These are phyloP conservation scores for Sphaerobolus stellatus DNA, from an alignment of 1,284 basidiomycete species.

Conservation along the genomic window DNA sequence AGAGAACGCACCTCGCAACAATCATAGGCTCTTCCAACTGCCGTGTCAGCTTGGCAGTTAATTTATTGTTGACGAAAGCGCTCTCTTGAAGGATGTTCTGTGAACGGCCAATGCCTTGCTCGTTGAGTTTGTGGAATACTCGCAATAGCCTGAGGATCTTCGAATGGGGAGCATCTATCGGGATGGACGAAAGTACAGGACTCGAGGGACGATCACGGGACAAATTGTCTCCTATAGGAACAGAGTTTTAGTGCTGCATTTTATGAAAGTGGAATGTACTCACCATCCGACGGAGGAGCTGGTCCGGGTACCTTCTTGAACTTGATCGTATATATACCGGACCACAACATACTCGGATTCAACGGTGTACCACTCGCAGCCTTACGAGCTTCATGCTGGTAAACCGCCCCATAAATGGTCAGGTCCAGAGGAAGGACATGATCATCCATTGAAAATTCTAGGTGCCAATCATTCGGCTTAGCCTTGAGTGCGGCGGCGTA, in stretches of 20 bases:
- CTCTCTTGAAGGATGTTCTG: constrained; percentile 55
- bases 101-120: constrained; percentile 35
- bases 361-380: constrained; percentile 46
- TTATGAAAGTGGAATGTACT: constrained; percentile 21
- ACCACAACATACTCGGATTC: constrained; percentile 79
- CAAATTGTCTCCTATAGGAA: constrained; percentile 36
- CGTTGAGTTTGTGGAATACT: constrained; percentile 77
- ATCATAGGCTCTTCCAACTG: constrained; percentile 99
- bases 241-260: constrained; percentile 4
- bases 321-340: constrained; percentile 86
- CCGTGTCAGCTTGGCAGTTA: constrained; percentile 96
- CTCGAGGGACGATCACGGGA: constrained; percentile 58
- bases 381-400: constrained; percentile 80
- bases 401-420: constrained; percentile 95
- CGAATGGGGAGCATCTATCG: constrained; percentile 80
- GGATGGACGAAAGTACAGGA: constrained; percentile 72
- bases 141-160: constrained; percentile 90
- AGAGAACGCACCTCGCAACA: constrained; percentile 72
- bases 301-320: constrained; percentile 93
- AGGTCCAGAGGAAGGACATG: constrained; percentile 80
- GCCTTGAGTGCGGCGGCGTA: constrained; percentile 94
- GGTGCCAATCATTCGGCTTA: constrained; percentile 92
- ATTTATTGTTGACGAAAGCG: constrained; percentile 95
- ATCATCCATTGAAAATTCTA: constrained; percentile 92
- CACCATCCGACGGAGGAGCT: constrained; percentile 59